A percentile compares a stretch with the other conserved stretches of the same genome.
Conservation (phyloP, 2,329 filamentous ascomycete genomes). For the Colletotrichum plurivorum region DNA sequence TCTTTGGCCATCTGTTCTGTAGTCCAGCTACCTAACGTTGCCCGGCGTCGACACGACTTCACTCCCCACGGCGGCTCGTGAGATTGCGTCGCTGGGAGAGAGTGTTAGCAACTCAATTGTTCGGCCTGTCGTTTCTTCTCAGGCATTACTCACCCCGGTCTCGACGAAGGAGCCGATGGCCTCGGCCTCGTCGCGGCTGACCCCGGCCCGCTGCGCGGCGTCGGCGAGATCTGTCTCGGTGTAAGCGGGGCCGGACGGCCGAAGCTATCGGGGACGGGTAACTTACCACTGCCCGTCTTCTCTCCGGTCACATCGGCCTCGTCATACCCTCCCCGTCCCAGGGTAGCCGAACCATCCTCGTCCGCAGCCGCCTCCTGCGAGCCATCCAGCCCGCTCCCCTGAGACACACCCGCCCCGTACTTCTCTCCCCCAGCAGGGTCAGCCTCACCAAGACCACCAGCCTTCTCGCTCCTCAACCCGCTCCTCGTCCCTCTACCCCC, state of each 20-base stretch:
- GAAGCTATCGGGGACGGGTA: background rate
- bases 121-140: too few relatives aligned
- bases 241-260: background rate
- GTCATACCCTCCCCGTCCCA: background rate
- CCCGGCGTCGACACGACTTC: too few relatives aligned
- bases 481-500: background rate
- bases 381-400: background rate
- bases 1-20: too few relatives aligned
- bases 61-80: too few relatives aligned
- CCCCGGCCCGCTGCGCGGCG: background rate
- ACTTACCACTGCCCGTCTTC: background rate
- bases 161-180: background rate
- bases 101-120: too few relatives aligned
- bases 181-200: background rate
- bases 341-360: background rate
- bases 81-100: too few relatives aligned
- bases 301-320: background rate
- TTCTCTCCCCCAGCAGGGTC: background rate
- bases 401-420: background rate
- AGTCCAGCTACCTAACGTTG: too few relatives aligned
- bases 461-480: background rate
- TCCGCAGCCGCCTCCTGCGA: background rate
- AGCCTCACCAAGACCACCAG: background rate
- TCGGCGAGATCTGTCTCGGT: background rate
- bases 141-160: background rate